Evolutionary conservation across 2,329 filamentous ascomycete genomes (phyloP), one percentile per base, ranked within the genome.

Genomic region (Trichoderma breve): DNA sequence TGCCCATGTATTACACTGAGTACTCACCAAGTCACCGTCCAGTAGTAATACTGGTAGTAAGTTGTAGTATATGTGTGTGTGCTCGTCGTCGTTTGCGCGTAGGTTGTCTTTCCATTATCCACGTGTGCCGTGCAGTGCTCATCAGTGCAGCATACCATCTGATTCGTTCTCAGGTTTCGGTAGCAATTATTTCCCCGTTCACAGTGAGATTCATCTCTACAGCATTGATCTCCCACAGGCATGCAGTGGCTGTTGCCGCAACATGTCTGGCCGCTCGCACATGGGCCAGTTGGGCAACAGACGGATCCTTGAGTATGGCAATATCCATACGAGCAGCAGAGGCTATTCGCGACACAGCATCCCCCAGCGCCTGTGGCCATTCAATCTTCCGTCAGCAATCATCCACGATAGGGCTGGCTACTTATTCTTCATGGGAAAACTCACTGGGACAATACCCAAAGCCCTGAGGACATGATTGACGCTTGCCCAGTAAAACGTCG

Each of bases 261-360:
- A 62, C 76, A 78, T 12, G 30, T 58, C 26, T 68, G 24, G 58
- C 74, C 75, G 8, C 51, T 21, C 3, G 47, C 39, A 72, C 76
- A 78, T 6, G 75, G 71, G 3, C 73, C 76, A 26, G 51, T 73
- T 60, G 76, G 75, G 34, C 75, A 78, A 70, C 76, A 78, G 24
- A 39, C 60, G 18, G 64, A 34, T 34, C 34, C 73, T 8, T 73
- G 68, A 6, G 68, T 30, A 55, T 75, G 70, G 60, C 76, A 78
- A 73, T 77, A 77, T 58, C 76, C 76, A 53, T 73, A 75, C n/a
- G 47, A 32, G 55, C 75, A 77, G 74, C 76, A 78, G 14, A 32
- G 30, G 58, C 69, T 72, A 14, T 36, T 60, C 11, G 34, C 6
- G 12, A 74, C 73, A 69, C 76, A 77, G 72, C 76, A 77, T 14